These are phyloP conservation scores for Coemansia reversa DNA, from an alignment of 192 early-diverging fungal genomes.

Conservation along the genomic window DNA sequence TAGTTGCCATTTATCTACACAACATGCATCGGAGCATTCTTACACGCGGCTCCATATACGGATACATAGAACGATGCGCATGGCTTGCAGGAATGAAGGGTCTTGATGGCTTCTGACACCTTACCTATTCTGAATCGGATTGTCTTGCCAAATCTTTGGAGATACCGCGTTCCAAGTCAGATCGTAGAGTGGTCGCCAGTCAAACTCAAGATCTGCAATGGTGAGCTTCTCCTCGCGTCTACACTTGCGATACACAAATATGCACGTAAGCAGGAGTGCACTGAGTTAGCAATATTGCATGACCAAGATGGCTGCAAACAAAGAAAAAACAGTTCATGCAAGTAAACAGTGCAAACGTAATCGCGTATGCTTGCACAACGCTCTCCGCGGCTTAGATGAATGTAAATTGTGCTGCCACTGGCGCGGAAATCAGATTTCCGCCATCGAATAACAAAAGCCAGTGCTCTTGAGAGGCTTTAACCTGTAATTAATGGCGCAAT, in stretches of 20 bases:
- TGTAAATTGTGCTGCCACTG: background rate
- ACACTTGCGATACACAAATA: background rate
- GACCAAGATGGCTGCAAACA: background rate
- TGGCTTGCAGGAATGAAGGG: background rate
- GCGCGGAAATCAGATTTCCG: background rate
- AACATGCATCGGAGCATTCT: background rate
- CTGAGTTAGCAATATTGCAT: background rate
- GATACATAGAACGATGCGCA: background rate
- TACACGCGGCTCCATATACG: background rate
- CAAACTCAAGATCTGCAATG: conserved; percentile 61
- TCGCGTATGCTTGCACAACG: background rate
- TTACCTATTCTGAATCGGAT: conserved; percentile 55
- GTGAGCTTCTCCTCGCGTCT: conserved; percentile 58
- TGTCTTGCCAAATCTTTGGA: conserved; percentile 68
- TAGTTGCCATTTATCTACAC: background rate
- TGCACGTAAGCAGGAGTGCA: background rate
- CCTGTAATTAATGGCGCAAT: background rate
- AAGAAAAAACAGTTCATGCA: background rate
- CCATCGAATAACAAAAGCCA: background rate
- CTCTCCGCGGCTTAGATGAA: background rate
- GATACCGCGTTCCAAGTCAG: conserved; percentile 57
- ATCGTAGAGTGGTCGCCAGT: conserved; percentile 76
- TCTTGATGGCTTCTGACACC: conserved; percentile 11
- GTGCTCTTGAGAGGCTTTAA: background rate
- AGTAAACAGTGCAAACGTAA: background rate